These are phyloP conservation scores for Dothistroma pini DNA, from an alignment of 2,329 filamentous ascomycete species.

Conservation along the genomic window DNA sequence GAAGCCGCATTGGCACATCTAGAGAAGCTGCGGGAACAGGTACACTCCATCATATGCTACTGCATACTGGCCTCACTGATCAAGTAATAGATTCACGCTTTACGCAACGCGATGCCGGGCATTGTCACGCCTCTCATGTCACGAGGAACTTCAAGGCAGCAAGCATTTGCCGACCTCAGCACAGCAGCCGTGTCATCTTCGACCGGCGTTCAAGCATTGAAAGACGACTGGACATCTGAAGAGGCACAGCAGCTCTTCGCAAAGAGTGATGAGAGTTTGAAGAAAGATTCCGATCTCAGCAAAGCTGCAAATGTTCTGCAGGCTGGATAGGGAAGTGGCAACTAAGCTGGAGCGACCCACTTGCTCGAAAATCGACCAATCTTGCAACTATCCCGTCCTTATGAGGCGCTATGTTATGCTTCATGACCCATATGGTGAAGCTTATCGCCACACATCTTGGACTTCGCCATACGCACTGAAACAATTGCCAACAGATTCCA, in stretches of 20 bases:
- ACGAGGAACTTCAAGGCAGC: conserved; percentile 27
- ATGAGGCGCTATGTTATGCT: too few relatives aligned
- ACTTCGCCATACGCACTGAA: not conserved
- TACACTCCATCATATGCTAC: conserved; percentile 16
- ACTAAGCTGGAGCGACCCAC: conserved; percentile 5
- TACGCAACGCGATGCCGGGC: conserved; percentile 43
- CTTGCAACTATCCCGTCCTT: too few relatives aligned
- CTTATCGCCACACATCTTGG: not conserved
- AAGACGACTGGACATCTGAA: conserved; percentile 37
- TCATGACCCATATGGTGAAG: not conserved
- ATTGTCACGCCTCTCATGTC: conserved; percentile 40
- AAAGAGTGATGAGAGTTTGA: conserved; percentile 36
- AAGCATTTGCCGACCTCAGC: conserved; percentile 39
- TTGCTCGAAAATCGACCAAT: too few relatives aligned
- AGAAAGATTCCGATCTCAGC: conserved; percentile 37
- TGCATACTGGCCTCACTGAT: not conserved
- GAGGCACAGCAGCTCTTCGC: conserved; percentile 37
- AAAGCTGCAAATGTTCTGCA: conserved; percentile 33
- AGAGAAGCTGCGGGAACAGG: conserved; percentile 44
- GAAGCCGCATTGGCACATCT: conserved; percentile 44
- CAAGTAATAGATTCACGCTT: conserved; percentile 38
- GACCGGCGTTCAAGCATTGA: conserved; percentile 38
- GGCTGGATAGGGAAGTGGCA: conserved; percentile 40
- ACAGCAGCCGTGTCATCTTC: conserved; percentile 37
- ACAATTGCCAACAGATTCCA: not conserved